Conservation (phyloP, 306 rosid genomes). For the Trichosanthes truncata region DNA sequence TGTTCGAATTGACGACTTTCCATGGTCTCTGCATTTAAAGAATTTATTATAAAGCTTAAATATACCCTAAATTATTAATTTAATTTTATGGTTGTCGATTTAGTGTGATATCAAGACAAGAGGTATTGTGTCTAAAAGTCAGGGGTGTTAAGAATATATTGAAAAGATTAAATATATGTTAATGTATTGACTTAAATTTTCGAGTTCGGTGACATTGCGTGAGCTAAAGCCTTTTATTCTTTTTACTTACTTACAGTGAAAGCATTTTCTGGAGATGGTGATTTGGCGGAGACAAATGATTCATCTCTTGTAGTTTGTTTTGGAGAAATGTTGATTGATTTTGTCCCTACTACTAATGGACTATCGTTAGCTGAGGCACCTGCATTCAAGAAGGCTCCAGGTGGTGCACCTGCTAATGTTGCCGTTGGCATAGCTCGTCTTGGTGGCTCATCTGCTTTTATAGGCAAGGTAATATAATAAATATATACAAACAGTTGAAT, state of each 20-base stretch:
- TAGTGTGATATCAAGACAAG: neutral
- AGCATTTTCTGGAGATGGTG: constrained; percentile 46
- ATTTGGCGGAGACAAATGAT: constrained; percentile 41
- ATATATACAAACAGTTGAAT: neutral
- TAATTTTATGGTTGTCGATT: neutral
- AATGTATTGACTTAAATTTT: neutral
- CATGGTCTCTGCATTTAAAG: neutral
- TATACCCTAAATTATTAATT: neutral
- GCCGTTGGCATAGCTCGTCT: constrained; percentile 91
- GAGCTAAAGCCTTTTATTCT: constrained; percentile 8
- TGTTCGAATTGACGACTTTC: neutral
- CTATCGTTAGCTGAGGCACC: constrained; percentile 85
- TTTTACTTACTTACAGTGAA: constrained; percentile 29
- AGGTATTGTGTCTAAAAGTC: neutral
- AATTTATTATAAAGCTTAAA: neutral
- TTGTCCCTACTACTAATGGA: constrained; percentile 75
- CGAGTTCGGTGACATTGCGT: neutral
- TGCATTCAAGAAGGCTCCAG: constrained; percentile 92
- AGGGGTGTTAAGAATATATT: neutral
- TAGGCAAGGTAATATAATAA: constrained; percentile 62
- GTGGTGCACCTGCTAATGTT: constrained; percentile 98
- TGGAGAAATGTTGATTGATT: constrained; percentile 95
- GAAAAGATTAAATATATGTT: neutral
- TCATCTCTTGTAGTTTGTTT: constrained; percentile 83
- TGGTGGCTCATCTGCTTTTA: constrained; percentile 91